These are phyloP conservation scores for Lathyrus aphaca DNA, from an alignment of 306 rosid genomes.

Conservation along the genomic window DNA sequence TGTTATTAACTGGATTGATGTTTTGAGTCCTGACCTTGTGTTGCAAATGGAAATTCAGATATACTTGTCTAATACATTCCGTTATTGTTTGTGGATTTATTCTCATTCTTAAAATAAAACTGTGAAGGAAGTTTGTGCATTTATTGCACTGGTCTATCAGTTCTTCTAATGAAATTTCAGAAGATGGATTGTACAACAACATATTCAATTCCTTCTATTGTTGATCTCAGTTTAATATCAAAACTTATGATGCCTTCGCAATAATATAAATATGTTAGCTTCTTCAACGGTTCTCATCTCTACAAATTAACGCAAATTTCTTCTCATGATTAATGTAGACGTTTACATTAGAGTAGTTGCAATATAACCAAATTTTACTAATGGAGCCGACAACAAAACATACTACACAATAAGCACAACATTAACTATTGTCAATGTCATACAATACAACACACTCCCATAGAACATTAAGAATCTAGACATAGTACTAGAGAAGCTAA, in stretches of 20 bases:
- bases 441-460: neutral
- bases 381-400: slow-evolving; percentile 1
- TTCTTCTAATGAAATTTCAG: neutral
- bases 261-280: slow-evolving; percentile 52
- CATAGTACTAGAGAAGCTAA: too few relatives aligned
- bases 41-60: too few relatives aligned
- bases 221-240: slow-evolving; percentile 7
- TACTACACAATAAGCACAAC: neutral
- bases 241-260: slow-evolving; percentile 52
- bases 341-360: slow-evolving; percentile 30
- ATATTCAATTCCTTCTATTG: slow-evolving; percentile 16
- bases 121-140: neutral
- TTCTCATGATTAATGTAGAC: slow-evolving; percentile 88
- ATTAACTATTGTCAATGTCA: neutral
- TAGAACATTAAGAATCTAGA: too few relatives aligned
- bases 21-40: too few relatives aligned
- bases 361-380: neutral
- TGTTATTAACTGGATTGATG: too few relatives aligned
- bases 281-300: slow-evolving; percentile 94
- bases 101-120: neutral
- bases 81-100: too few relatives aligned
- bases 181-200: neutral
- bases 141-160: neutral
- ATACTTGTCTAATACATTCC: too few relatives aligned
- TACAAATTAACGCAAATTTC: slow-evolving; percentile 86